Conservation (phyloP, 2,329 filamentous ascomycete species). For the Xylaria multiplex region DNA sequence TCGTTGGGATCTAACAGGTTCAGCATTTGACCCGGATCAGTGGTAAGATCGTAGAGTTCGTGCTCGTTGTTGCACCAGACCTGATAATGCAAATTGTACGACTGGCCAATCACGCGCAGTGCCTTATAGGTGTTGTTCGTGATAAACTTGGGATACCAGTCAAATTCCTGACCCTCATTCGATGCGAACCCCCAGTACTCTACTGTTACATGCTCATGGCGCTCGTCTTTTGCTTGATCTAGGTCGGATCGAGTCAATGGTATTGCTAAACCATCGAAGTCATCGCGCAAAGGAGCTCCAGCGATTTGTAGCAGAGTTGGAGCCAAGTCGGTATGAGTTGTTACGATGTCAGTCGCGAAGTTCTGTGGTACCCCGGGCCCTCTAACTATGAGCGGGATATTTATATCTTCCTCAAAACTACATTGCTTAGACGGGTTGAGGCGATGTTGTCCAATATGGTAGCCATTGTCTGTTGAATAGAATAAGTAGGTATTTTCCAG, state of each 20-base stretch:
- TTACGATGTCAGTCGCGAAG: constrained; percentile 56
- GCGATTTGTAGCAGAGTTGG: constrained; percentile 66
- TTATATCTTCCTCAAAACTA: constrained; percentile 68
- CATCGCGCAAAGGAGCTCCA: constrained; percentile 54
- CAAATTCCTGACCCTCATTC: constrained; percentile 47
- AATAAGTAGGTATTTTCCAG: constrained; percentile 66
- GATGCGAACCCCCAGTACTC: constrained; percentile 57
- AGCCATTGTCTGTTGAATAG: constrained; percentile 70
- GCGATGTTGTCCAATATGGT: constrained; percentile 68
- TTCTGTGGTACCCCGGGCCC: constrained; percentile 62
- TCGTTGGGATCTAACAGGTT: constrained; percentile 55
- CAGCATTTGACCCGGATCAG: constrained; percentile 45
- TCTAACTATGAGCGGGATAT: constrained; percentile 66
- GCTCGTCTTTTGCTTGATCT: constrained; percentile 36
- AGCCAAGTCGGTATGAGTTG: constrained; percentile 71
- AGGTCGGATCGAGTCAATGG: constrained; percentile 43
- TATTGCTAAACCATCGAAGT: constrained; percentile 68
- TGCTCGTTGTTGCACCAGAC: constrained; percentile 67
- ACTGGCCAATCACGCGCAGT: constrained; percentile 57
- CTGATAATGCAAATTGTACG: constrained; percentile 59
- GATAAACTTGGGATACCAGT: constrained; percentile 42
- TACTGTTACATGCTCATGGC: constrained; percentile 60
- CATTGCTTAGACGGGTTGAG: constrained; percentile 68
- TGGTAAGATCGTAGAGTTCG: constrained; percentile 63
- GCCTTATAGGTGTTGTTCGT: constrained; percentile 66